Conservation (phyloP, 345 rosid genomes). For the Acer saccharum region DNA sequence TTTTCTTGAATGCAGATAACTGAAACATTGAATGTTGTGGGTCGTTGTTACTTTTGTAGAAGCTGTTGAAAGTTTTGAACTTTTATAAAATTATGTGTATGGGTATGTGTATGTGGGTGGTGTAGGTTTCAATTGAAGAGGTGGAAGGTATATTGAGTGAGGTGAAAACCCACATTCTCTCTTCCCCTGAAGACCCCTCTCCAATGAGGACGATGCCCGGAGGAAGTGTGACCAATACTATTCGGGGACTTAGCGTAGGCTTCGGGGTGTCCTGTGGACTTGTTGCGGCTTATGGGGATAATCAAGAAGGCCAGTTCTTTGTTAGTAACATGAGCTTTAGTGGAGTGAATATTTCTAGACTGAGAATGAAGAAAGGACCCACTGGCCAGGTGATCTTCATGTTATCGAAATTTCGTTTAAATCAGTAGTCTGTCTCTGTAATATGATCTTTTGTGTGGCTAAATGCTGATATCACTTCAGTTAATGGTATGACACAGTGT, state of each 20-base stretch:
- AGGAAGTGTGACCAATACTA: constrained; percentile 92
- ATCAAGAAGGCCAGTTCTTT: constrained; percentile 75
- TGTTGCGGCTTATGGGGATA: constrained; percentile 83
- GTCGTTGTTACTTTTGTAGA: background rate
- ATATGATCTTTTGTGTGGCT: constrained; percentile 3
- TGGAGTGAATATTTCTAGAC: constrained; percentile 68
- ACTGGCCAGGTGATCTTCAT: constrained; percentile 76
- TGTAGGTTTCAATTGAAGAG: constrained; percentile 72
- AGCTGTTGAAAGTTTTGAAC: background rate
- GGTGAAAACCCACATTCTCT: constrained; percentile 47
- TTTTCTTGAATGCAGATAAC: background rate
- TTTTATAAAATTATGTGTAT: background rate
- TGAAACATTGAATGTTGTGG: background rate
- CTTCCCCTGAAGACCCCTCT: constrained; percentile 39
- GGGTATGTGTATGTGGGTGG: background rate
- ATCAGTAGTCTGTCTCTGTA: background rate
- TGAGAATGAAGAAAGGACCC: constrained; percentile 77
- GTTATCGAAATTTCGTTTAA: background rate
- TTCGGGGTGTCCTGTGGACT: constrained; percentile 78
- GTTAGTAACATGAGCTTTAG: constrained; percentile 65
- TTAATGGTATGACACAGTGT: constrained; percentile 52
- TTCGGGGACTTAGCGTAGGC: constrained; percentile 85
- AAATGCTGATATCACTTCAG: constrained; percentile 10
- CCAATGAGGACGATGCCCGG: constrained; percentile 76
- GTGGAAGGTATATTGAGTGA: constrained; percentile 62